A percentile compares a stretch with the other conserved stretches of the same genome.
phyloP scores from a whole-genome alignment of 208 protist species.

The Crithidia brevicula region DNA sequence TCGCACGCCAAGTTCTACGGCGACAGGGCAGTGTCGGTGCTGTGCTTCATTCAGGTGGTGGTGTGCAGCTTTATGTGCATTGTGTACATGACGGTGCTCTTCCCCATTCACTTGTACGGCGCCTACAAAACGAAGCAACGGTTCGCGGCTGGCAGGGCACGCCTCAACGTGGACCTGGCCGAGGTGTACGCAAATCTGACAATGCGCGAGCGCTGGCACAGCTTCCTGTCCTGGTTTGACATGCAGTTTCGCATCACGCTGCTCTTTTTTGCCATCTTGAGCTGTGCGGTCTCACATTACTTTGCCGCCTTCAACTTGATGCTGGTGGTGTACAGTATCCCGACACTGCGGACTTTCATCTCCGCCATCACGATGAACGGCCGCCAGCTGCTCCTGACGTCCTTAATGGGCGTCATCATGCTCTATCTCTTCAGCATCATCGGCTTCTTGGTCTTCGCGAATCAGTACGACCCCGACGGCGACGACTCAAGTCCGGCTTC shows the following conservation, averaged over 20 bases:
- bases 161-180: conserved; percentile 50
- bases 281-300: conserved; percentile 61
- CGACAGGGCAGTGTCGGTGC: conserved; percentile 13
- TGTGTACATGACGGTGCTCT: conserved; percentile 55
- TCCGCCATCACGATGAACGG: conserved; percentile 84
- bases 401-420: conserved; percentile 70
- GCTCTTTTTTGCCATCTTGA: conserved; percentile 61
- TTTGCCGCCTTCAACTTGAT: conserved; percentile 82
- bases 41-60: conserved; percentile 60
- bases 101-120: conserved; percentile 64
- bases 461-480: conserved; percentile 48
- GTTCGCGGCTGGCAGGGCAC: conserved; percentile 35
- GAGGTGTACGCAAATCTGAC: conserved; percentile 62
- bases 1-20: conserved; percentile 14
- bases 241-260: conserved; percentile 63
- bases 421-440: conserved; percentile 86
- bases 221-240: conserved; percentile 51
- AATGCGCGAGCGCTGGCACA: conserved; percentile 37
- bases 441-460: conserved; percentile 69
- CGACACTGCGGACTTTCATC: conserved; percentile 76
- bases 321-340: conserved; percentile 73
- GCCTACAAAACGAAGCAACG: conserved; percentile 68
- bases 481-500: conserved; percentile 9
- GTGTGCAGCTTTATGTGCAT: conserved; percentile 53
- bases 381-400: conserved; percentile 70